Evolutionary conservation across 2,329 filamentous ascomycete genomes (phyloP), one percentile per base, ranked within the genome.

Genomic region (Fusarium mexicanum): DNA sequence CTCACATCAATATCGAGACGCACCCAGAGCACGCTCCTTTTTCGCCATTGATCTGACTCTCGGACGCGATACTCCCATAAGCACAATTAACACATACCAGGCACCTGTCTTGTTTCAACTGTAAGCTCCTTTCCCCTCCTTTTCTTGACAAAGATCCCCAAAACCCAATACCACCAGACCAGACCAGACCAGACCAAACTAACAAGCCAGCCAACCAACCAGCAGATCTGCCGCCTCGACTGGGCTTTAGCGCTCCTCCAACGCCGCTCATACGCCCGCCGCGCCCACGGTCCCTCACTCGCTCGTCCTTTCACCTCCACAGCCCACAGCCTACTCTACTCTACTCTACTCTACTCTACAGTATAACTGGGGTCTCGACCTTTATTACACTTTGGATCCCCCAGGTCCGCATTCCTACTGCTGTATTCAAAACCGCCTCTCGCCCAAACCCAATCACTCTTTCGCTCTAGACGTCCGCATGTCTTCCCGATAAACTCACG

Each of bases 341-440:
- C 26, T 26, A 16, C 33, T 35, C 26, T 26, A 6, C 26, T 26
- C 33, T 35, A 8, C 33, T 64, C 59, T 65, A 37, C 31, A 59
- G 41, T 29, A 24, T 53, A 61, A 46, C 46, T 67, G 63, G 62
- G 64, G 63, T 68, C 65, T 74, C 67, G 76, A 74, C 76, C 74
- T 67, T 75, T 58, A 73, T 72, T 77, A 77, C 64, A 74, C 76
- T 76, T 77, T 74, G 62, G 50, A 61, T 59, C 53, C 70, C 75
- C 70, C 72, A 66, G 72, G 69, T 70, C 67, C 60, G 70, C 76
- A 77, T 78, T 78, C 74, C 74, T 77, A 51, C 60, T 62, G 54
- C 22, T 48, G 31, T 50, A 51, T 63, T 51, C 47, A 22, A 63
- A 65, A 58, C 61, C 62, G 66, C 62, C 74, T 69, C 76, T 70